Evolutionary conservation across 2,329 filamentous ascomycete species (phyloP), one percentile per base, ranked within the genome.

Genomic region (Drechslerella coelobrocha): DNA sequence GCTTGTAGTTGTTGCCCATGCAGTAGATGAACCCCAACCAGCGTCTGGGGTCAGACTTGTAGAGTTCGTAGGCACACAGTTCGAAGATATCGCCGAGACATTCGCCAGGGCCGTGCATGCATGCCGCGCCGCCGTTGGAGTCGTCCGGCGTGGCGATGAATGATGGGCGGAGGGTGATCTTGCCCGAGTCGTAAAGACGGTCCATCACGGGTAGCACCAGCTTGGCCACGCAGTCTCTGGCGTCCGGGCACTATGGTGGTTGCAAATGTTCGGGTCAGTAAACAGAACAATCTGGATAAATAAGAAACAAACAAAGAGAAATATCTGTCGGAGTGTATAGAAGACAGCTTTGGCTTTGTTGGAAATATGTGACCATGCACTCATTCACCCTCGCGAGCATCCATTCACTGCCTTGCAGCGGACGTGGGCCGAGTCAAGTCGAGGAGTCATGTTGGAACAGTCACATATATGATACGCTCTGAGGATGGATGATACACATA

Each of bases 1-100:
- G 79, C 21, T 82, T 61, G 79, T 92, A 99, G 72, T 92, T 85
- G 73, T 84, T 84, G 21, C 88, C 87, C 63, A 99, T 81, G 81
- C 94, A 99, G 84, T 95, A 94, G 63, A 91, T 88, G 80, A 97
- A 99, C 72, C 93, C 93, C 21, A 99, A 86, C 76, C 89, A 92
- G 73, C 88, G 90, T 80, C 96, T 94, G 1, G 81, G 78, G 5
- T 79, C 79, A 74, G 92, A 87, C 27, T 90, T 89, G 77, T 94
- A 94, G 29, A 94, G 84, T 73, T 89, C 83, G 68, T 88, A 88
- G 31, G 92, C 92, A 80, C 94, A 99, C 53, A 99, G 88, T 78
- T 96, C 89, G 79, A 99, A 83, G 78, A 96, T 96, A 80, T 99
- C 92, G 72, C 94, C 94, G 76, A 97, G 86, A 79, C 90, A 99